Base-by-base conservation (phyloP, 2,329 filamentous ascomycete species). In the Fonsecaea multimorphosa region DNA sequence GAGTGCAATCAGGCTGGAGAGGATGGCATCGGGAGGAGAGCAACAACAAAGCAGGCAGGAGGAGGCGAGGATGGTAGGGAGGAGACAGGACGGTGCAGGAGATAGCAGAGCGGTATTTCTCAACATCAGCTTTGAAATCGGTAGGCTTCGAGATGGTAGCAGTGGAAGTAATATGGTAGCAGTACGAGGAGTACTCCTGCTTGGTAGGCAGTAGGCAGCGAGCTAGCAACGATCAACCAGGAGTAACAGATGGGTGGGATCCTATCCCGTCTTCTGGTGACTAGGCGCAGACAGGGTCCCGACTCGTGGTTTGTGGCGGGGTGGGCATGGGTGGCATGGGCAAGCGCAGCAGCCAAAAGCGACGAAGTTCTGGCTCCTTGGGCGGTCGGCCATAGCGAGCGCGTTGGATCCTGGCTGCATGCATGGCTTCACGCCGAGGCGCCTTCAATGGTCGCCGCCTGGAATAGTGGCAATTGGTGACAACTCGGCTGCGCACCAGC, bases 91-190 rank as follows among this genome's bases (percentile, higher is more conserved):
- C 27, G 51, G 52, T 49, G 32, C 44, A 59, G 51, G 51, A 44
- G 58, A 24, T 31, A 61, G 60, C 58, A 61, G 32, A 31, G 61
- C 46, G 58, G 55, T 58, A 51, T 31, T 61, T 49, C 29, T 59
- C 40, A 32, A 57, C 38, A 53, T 61, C 58, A 68, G 58, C 65
- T 63, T 64, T 60, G 65, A 61, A 63, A 61, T 64, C 53, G 49
- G 44, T 38, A 56, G 56, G 46, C 40, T 61, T 44, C 36, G 52
- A 22, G 27, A 61, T 38, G 58, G 36, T 65, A 27, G 36, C 51
- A 52, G 52, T 34, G 12, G 34, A n/a, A 46, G 54, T 46, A 31
- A 34, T 36, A 59, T 49, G 38, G 52, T 55, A 40, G 40, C 34
- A 61, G 58, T 61, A 46, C 46, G 32, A 49, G 59, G n/a, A 46